Evolutionary conservation across 805 yeast species (phyloP), one percentile per base, ranked within the genome.

Genomic region (Yamadazyma akitaensis): DNA sequence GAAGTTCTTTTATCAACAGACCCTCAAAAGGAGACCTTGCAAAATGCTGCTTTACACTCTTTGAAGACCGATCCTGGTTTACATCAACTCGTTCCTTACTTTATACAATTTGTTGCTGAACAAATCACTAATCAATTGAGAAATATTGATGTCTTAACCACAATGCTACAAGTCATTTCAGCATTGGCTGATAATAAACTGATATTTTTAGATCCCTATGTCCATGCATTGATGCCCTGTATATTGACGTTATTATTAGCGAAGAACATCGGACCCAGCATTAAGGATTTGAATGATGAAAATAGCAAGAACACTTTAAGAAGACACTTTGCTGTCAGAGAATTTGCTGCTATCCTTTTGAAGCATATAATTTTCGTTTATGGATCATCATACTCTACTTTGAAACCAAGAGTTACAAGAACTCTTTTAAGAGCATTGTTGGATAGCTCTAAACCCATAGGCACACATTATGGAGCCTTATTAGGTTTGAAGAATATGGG

Each of bases 221-320:
- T 94, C 39, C 99, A 95, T 68, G 92, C 96, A 0, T 71, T 94
- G 55, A 89, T 94, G 88, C 99, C 99, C n/a, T 88, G 97, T 50
- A 84, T 94, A 30, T 74, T 94, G 54, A 94, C 99, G 0, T 74
- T 92, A 17, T 75, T 94, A 37, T 75, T 94, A 42, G 97, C 98
- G 1, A 90, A 90, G 59, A 80, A 88, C 50, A 78, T 92, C n/a
- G 97, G 97, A 2, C 62, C 73, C 2, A 65, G 61, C 18, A 48
- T 68, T 3, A 72, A 67, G 53, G 73, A 67, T 30, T 62, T 72
- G 37, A 60, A 56, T 17, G 53, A 58, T 0, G 61, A 61, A 21
- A 62, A 57, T 14, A 45, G 60, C 11, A 62, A 68, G 44, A 63
- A 61, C 14, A 44, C 56, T 30, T 57, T 72, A 25, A 64, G 58